These are phyloP conservation scores for Yamadazyma siamensis DNA, from an alignment of 1,139 yeast species.

Conservation along the genomic window DNA sequence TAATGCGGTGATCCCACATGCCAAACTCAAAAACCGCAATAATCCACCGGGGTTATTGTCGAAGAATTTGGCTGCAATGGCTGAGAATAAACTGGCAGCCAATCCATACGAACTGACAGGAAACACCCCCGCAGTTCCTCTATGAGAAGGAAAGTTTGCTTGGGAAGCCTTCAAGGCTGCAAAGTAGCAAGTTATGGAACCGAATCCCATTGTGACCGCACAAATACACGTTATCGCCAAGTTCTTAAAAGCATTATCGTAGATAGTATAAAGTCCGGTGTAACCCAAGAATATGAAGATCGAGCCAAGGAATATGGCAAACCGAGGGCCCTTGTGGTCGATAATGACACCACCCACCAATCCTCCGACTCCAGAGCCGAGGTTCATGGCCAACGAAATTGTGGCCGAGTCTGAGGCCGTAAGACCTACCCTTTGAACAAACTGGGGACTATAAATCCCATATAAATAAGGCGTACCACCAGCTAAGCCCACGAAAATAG, in stretches of 20 bases:
- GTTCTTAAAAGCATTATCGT: constrained; percentile 19
- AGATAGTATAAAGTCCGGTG: constrained; percentile 31
- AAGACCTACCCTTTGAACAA: constrained; percentile 53
- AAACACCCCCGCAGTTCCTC: constrained; percentile 67
- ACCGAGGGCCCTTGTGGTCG: constrained; percentile 55
- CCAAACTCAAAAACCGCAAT: constrained; percentile 32
- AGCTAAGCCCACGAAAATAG: constrained; percentile 37
- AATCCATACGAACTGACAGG: constrained; percentile 60
- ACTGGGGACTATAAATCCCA: constrained; percentile 71
- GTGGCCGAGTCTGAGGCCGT: constrained; percentile 62
- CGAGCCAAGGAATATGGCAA: constrained; percentile 54
- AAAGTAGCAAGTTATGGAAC: constrained; percentile 62
- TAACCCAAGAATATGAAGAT: constrained; percentile 43
- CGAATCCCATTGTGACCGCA: constrained; percentile 54
- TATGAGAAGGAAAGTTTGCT: constrained; percentile 63
- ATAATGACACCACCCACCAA: constrained; percentile 65
- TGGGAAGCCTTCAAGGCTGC: constrained; percentile 69
- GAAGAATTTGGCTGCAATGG: constrained; percentile 45
- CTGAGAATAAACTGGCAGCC: constrained; percentile 41
- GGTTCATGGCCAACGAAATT: constrained; percentile 55
- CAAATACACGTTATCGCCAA: constrained; percentile 29
- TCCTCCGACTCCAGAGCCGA: constrained; percentile 69
- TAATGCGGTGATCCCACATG: constrained; percentile 36
- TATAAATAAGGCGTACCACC: constrained; percentile 73
- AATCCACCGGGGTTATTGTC: constrained; percentile 41